Evolutionary conservation across 2,329 filamentous ascomycete species (phyloP), one percentile per base, ranked within the genome.

Genomic region (Podosphaera leucotricha): DNA sequence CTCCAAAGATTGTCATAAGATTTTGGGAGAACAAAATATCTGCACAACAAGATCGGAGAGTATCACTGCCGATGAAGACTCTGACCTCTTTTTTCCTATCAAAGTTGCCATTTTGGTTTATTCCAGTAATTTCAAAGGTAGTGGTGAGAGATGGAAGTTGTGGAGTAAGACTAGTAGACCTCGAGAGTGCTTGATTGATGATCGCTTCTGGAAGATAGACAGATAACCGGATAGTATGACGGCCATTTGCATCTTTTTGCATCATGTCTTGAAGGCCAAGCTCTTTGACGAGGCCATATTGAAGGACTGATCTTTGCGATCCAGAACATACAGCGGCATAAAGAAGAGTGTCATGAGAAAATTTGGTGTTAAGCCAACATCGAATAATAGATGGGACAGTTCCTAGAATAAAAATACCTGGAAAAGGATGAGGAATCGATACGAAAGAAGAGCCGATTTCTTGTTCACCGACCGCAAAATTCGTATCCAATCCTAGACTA

Each of bases 321-420:
- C 87, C 90, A 2, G 83, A 87, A 60, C 90, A 95, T 2, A 95
- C 68, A 28, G 85, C 86, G 30, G 86, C 90, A 57, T 95, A 95
- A 4, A 94, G 67, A 15, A 95, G 70, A 8, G 84, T 80, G 50
- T 80, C 77, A 57, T 93, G 87, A 13, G 85, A 87, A 62, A 92
- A 95, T 54, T 83, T 78, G 30, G 77, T 80, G 21, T 82, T 87
- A 53, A 95, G 67, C 86, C 90, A 95, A 64, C 90, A 98, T 48
- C 90, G 79, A 46, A 95, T 82, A 51, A 98, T 93, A 24, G 85
- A 83, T 5, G 90, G 90, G 5, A 92, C 85, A 6, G 86, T 80
- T 11, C 87, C 85, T 15, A 94, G 67, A 43, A 92, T 71, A 57
- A 85, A 84, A 46, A 94, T 68, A 7, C 84, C 83, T 30, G 85